Percentiles rank a stretch among this genome's conserved stretches.
Conservation (phyloP, 2,329 filamentous ascomycete genomes). For the Penicillium crustosum region DNA sequence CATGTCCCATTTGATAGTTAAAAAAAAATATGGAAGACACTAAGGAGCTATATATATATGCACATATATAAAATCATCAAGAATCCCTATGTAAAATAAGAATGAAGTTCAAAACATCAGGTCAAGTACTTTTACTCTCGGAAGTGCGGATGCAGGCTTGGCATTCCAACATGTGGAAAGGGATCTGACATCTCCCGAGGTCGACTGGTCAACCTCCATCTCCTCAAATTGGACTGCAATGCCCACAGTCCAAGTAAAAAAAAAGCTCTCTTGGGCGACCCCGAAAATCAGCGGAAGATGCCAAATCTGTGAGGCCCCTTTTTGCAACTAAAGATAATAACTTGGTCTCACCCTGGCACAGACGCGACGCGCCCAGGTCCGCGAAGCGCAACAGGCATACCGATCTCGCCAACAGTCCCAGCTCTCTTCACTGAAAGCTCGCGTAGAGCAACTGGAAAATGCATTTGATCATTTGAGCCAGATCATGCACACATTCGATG, state of each 20-base stretch:
- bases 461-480: constrained; percentile 4
- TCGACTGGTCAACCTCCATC: neutral
- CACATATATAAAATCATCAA: neutral
- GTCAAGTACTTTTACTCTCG: neutral
- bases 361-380: constrained; percentile 11
- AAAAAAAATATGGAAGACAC: neutral
- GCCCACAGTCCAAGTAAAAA: neutral
- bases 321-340: neutral
- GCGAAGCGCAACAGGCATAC: constrained; percentile 19
- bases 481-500: constrained; percentile 7
- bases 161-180: neutral
- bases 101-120: neutral
- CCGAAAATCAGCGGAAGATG: constrained; percentile 1
- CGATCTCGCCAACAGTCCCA: constrained; percentile 14
- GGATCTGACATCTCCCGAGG: neutral
- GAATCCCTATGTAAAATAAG: neutral
- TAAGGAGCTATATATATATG: too few relatives aligned
- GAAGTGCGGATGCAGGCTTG: neutral
- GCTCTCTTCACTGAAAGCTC: constrained; percentile 11
- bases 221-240: neutral
- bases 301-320: neutral
- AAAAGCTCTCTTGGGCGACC: neutral
- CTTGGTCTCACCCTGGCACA: neutral
- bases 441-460: constrained; percentile 14
- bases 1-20: too few relatives aligned